A percentile compares a stretch with the other conserved stretches of the same genome.
Conservation (phyloP, 768 basidiomycete genomes). For the Phanerodontia chrysosporium region DNA sequence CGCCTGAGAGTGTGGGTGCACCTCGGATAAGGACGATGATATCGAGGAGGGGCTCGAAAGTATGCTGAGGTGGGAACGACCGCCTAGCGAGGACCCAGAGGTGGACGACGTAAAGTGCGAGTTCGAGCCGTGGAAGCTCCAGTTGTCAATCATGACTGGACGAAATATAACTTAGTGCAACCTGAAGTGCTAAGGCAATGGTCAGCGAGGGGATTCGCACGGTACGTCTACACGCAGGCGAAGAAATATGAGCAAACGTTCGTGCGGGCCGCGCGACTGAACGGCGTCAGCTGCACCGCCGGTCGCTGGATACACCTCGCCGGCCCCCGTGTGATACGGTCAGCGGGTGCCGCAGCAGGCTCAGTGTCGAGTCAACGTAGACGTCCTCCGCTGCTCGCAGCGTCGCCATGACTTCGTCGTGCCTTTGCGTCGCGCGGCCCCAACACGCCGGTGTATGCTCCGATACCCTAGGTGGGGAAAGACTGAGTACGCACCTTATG, state of each 20-base stretch:
- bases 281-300: background rate
- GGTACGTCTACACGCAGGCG: background rate
- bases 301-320: background rate
- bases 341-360: background rate
- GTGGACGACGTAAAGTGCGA: constrained; percentile 17
- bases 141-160: constrained; percentile 21
- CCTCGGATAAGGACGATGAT: constrained; percentile 15
- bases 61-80: constrained; percentile 23
- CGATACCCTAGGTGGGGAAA: background rate
- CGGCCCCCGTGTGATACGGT: background rate
- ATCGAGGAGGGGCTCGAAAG: constrained; percentile 17
- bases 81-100: constrained; percentile 11
- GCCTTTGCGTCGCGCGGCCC: background rate
- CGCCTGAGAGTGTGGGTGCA: constrained; percentile 12
- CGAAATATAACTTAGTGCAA: background rate
- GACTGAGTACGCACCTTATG: background rate
- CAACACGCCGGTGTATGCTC: background rate
- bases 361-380: background rate
- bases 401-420: background rate
- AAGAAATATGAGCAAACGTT: constrained; percentile 4
- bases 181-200: background rate
- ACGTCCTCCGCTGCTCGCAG: background rate
- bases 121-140: constrained; percentile 12
- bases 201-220: background rate
- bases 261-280: background rate